Percentiles rank a stretch among this genome's conserved stretches.
Evolutionary conservation across 768 basidiomycete species (phyloP).

Genomic region (Butyriboletus loyo): DNA sequence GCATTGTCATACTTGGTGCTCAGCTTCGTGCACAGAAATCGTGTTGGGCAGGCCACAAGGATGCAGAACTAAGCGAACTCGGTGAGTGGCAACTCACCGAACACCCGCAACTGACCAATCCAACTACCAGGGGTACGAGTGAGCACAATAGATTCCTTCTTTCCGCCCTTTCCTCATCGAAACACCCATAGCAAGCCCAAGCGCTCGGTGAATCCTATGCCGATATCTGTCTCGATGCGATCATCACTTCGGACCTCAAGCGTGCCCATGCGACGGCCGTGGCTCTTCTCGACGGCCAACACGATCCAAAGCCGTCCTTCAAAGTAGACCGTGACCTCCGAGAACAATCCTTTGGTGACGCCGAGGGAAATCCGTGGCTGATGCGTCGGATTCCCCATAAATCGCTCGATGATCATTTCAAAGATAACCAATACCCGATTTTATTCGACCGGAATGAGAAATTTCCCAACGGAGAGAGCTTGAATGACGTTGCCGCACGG

Average conservation of each 20-base stretch:
- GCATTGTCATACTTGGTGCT: not conserved
- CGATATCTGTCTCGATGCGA: conserved; percentile 45
- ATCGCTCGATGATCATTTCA: conserved; percentile 46
- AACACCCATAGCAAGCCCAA: conserved; percentile 52
- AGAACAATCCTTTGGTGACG: conserved; percentile 69
- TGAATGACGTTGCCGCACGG: conserved; percentile 56
- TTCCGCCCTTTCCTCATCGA: not conserved
- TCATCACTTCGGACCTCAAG: conserved; percentile 65
- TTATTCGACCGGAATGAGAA: conserved; percentile 42
- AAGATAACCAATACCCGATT: conserved; percentile 51
- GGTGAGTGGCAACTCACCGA: conserved; percentile 41
- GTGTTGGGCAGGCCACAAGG: conserved; percentile 75
- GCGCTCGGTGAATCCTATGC: conserved; percentile 57
- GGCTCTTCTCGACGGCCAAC: conserved; percentile 50
- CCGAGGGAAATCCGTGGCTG: conserved; percentile 59
- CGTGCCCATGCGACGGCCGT: conserved; percentile 63
- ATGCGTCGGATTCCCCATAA: conserved; percentile 24
- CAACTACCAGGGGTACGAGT: conserved; percentile 52
- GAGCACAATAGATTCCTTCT: conserved; percentile 10
- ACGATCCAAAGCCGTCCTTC: conserved; percentile 44
- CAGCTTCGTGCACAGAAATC: conserved; percentile 30
- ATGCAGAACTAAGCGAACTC: conserved; percentile 72
- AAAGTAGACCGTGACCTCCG: conserved; percentile 50
- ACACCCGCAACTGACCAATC: conserved; percentile 2
- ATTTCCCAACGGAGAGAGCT: conserved; percentile 73